phyloP scores from a whole-genome alignment of 306 rosid species.

The Chamaecrista fasciculata region DNA sequence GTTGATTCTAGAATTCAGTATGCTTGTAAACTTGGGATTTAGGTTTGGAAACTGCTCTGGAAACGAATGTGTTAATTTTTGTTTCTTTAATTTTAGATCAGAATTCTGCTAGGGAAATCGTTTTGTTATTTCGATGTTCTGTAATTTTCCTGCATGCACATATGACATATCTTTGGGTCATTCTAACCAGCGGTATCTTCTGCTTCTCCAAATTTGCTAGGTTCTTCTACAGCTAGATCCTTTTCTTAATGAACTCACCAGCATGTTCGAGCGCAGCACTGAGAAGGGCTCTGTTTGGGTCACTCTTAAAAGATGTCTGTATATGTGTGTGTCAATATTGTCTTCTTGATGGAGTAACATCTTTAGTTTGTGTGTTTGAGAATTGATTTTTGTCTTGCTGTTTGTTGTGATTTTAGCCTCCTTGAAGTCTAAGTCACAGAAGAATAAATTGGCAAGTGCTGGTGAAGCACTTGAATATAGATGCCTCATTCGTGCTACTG shows the following conservation, averaged over 20 bases:
- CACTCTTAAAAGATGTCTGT: conserved; percentile 89
- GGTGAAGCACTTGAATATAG: conserved; percentile 74
- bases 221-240: conserved; percentile 87
- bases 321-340: conserved; percentile 8
- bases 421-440: conserved; percentile 69
- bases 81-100: not conserved
- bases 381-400: conserved; percentile 26
- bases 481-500: conserved; percentile 92
- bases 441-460: conserved; percentile 60
- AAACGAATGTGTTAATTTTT: not conserved
- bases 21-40: not conserved
- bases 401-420: conserved; percentile 53
- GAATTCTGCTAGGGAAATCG: not conserved
- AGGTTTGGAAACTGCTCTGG: not conserved
- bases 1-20: not conserved
- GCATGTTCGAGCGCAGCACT: conserved; percentile 80
- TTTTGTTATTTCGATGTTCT: conserved; percentile 12
- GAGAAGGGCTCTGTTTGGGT: conserved; percentile 96
- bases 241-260: conserved; percentile 92
- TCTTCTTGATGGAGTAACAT: not conserved
- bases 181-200: not conserved
- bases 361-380: conserved; percentile 14
- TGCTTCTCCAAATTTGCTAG: conserved; percentile 35
- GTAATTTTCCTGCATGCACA: no score
- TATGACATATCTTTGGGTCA: not conserved